Evolutionary conservation across 768 basidiomycete species (phyloP).

Genomic region (Naganishia vaughanmartiniae): DNA sequence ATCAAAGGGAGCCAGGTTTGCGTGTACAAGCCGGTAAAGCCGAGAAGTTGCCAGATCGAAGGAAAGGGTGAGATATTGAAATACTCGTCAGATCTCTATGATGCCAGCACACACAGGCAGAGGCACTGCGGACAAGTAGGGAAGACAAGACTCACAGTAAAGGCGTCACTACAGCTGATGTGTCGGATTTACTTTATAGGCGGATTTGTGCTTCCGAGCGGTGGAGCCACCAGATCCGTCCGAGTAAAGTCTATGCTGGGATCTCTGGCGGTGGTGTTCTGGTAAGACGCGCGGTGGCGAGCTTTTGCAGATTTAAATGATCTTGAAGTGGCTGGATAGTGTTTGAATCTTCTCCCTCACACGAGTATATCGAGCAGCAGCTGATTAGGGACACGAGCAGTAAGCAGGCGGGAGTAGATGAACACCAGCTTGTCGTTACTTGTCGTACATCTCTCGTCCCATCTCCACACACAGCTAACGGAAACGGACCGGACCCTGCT

Average conservation of each 20-base stretch:
- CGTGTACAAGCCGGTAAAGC: not conserved
- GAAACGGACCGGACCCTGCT: not conserved
- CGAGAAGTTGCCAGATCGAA: not conserved
- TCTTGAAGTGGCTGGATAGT: too few species aligned
- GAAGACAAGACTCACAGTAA: not conserved
- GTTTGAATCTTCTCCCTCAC: not conserved
- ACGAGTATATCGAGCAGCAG: not conserved
- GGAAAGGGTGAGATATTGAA: not conserved
- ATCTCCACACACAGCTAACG: not conserved
- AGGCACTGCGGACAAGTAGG: not conserved
- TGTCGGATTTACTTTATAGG: not conserved
- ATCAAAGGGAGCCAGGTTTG: not conserved
- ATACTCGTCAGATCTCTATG: not conserved
- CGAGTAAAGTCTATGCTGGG: too few species aligned
- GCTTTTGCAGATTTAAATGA: too few species aligned
- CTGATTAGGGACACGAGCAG: too few species aligned
- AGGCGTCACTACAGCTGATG: not conserved
- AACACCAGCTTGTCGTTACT: too few species aligned
- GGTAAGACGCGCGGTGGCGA: too few species aligned
- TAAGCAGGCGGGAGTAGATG: constrained; percentile 5
- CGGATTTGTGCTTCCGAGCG: not conserved
- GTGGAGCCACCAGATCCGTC: too few species aligned
- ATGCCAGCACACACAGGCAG: not conserved
- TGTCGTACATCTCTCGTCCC: not conserved
- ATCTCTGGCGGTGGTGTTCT: too few species aligned